Percentiles rank a stretch among this genome's conserved stretches.
phyloP scores from a whole-genome alignment of 2,329 filamentous ascomycete genomes.

The Parastagonospora avenae region DNA sequence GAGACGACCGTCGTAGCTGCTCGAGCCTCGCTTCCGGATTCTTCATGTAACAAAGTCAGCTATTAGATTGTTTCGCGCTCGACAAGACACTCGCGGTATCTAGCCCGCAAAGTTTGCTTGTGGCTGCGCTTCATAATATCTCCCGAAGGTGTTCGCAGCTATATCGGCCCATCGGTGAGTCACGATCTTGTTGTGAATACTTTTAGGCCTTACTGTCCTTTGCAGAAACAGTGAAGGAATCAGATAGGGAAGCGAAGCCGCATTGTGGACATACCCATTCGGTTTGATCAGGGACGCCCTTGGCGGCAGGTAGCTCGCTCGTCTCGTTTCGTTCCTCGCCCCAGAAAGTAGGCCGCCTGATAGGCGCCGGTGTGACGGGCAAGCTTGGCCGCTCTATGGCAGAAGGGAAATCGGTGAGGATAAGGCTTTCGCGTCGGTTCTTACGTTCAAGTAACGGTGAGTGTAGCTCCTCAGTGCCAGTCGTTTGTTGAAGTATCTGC shows the following conservation, averaged over 20 bases:
- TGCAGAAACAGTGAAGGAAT: too few species aligned
- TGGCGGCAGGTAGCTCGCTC: slow-evolving; percentile 71
- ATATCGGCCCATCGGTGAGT: too few species aligned
- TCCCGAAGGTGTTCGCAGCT: too few species aligned
- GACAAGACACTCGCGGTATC: too few species aligned
- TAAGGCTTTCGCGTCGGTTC: slow-evolving; percentile 61
- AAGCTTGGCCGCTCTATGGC: slow-evolving; percentile 83
- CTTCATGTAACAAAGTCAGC: slow-evolving; percentile 46
- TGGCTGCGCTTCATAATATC: too few species aligned
- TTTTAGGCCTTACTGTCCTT: too few species aligned
- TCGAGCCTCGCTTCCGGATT: slow-evolving; percentile 54
- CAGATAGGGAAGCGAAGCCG: slow-evolving; percentile 35
- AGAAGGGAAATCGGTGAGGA: slow-evolving; percentile 85
- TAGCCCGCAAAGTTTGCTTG: too few species aligned
- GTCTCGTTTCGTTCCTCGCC: slow-evolving; percentile 62
- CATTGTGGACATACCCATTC: slow-evolving; percentile 83
- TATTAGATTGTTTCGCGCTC: background rate
- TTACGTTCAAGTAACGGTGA: slow-evolving; percentile 41
- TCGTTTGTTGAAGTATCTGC: slow-evolving; percentile 44
- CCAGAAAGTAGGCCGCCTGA: slow-evolving; percentile 72
- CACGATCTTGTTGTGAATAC: too few species aligned
- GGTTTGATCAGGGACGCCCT: slow-evolving; percentile 83
- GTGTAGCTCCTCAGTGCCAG: slow-evolving; percentile 32
- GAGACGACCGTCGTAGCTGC: slow-evolving; percentile 52
- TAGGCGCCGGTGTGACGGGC: slow-evolving; percentile 86